These are phyloP conservation scores for Rhododendron kiyosumense DNA, from an alignment of 148 eudicot species.

Conservation along the genomic window DNA sequence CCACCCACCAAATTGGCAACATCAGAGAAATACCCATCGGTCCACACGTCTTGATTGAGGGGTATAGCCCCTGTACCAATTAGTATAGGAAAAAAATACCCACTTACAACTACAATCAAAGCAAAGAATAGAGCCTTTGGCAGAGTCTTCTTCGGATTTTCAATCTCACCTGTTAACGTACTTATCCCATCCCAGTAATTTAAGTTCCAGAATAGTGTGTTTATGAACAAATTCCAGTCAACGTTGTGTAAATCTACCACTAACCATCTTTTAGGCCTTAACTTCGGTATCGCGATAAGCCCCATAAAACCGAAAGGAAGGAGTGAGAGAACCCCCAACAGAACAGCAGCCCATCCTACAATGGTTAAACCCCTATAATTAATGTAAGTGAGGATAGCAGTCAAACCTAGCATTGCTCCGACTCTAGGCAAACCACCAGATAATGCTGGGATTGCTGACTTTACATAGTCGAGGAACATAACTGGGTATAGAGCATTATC, in stretches of 20 bases:
- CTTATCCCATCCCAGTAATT: constrained; percentile 11
- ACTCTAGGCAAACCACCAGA: constrained; percentile 1
- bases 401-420: background rate
- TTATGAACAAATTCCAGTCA: constrained; percentile 11
- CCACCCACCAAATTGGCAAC: constrained; percentile 4
- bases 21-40: constrained; percentile 1
- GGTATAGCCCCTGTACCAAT: constrained; percentile 9
- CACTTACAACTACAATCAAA: background rate
- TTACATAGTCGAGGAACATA: background rate
- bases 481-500: constrained; percentile 5
- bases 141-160: constrained; percentile 1
- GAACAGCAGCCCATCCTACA: constrained; percentile 12
- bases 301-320: constrained; percentile 1
- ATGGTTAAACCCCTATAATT: constrained; percentile 12
- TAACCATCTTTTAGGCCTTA: constrained; percentile 10
- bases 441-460: background rate
- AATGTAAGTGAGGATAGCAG: background rate
- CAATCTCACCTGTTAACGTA: constrained; percentile 8
- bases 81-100: constrained; percentile 6
- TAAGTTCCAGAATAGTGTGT: constrained; percentile 9
- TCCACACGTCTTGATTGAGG: constrained; percentile 3
- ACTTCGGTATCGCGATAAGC: background rate
- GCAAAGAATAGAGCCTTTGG: constrained; percentile 11
- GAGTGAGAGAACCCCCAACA: constrained; percentile 6
- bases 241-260: background rate